Percentiles rank a stretch among this genome's conserved stretches.
Conservation (phyloP, 2,329 filamentous ascomycete species). For the Penicillium sp. region DNA sequence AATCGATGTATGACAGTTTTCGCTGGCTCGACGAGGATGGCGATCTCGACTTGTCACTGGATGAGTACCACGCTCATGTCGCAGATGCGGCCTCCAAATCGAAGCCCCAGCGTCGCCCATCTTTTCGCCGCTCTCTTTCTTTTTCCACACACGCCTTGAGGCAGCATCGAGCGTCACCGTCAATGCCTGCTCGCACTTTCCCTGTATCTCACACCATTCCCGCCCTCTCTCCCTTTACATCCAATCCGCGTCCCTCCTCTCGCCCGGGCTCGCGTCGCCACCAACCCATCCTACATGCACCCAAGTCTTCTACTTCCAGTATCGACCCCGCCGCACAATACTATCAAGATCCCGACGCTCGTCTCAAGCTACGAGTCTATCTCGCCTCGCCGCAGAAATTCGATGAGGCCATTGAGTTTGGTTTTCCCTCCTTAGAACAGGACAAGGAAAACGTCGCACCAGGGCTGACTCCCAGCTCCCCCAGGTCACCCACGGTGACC, state of each 20-base stretch:
- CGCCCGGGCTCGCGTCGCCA: conserved; percentile 48
- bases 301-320: conserved; percentile 54
- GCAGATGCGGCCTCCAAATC: conserved; percentile 48
- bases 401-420: conserved; percentile 91
- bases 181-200: conserved; percentile 47
- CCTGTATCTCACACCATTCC: conserved; percentile 51
- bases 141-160: conserved; percentile 68
- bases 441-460: conserved; percentile 34
- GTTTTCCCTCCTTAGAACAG: conserved; percentile 66
- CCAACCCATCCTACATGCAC: conserved; percentile 58
- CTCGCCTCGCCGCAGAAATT: conserved; percentile 91
- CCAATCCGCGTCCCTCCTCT: conserved; percentile 42
- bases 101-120: conserved; percentile 51
- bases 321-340: conserved; percentile 76
- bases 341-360: conserved; percentile 87
- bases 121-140: conserved; percentile 72
- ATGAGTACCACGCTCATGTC: conserved; percentile 70
- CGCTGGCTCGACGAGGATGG: conserved; percentile 75
- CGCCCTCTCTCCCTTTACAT: conserved; percentile 31
- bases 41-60: conserved; percentile 69
- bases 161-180: conserved; percentile 41
- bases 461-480: conserved; percentile 24
- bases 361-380: conserved; percentile 82
- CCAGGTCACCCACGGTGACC: conserved; percentile 43
- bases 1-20: conserved; percentile 68